Evolutionary conservation across 2,329 filamentous ascomycete species (phyloP), one percentile per base, ranked within the genome.

Genomic region (Aspergillus neoniger): DNA sequence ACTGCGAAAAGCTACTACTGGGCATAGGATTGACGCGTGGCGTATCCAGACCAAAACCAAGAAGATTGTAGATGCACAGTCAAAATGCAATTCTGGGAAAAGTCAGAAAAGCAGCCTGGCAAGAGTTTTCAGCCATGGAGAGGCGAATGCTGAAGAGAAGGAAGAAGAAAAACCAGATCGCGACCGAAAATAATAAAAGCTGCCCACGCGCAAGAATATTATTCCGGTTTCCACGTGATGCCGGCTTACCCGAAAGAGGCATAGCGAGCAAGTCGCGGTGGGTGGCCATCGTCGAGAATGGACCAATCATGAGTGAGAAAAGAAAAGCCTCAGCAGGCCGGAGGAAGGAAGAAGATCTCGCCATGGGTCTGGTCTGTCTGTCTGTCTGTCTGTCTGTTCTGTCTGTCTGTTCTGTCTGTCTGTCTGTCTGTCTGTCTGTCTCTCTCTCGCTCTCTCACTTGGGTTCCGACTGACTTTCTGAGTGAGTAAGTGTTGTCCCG

Each of bases 281-380:
- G 47, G 15, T 28, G 47, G 47, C 25, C 47, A 50, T 50, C 36
- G 52, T 23, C 12, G 21, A 39, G 19, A 10, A 14, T 8, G 8
- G 14, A 10, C 32, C 10, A 36, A 36, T 36, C 32, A 36, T 4
- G 12, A 6, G 2, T 12, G 30, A 21, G 55, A 48, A 32, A 59
- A 60, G 61, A 65, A 57, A 63, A 59, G 61, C 61, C 63, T 64
- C 63, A 59, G 32, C 32, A 36, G 32, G 32, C 32, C 32, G 32
- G 32, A 36, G 32, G 32, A 36, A 36, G 32, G 47, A 50, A 28
- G 23, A 50, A 30, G 47, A 50, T 50, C 47, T 50, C 47, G 39
- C 53, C 53, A 55, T 55, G 53, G 30, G 53, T 23, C 52, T 25
- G 23, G 25, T 25, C 23, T 25, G 23, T 2, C 19, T 19, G 19